A percentile compares a stretch with the other conserved stretches of the same genome.
Conservation (phyloP, 1,284 basidiomycete species). For the Cutaneotrichosporon cavernicola region DNA sequence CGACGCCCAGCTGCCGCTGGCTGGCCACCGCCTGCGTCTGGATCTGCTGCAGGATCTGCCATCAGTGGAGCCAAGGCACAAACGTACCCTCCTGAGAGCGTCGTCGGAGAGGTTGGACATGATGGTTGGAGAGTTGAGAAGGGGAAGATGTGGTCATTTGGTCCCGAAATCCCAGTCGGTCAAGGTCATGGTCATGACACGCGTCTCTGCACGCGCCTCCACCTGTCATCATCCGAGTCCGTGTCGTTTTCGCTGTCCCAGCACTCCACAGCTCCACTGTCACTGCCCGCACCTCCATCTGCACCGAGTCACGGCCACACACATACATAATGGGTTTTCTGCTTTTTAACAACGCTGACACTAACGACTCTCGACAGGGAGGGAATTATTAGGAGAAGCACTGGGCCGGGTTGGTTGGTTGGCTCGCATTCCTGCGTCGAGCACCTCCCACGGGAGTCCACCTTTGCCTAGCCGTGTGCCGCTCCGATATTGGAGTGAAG, state of each 20-base stretch:
- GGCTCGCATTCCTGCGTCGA: background rate
- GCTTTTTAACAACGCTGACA: background rate
- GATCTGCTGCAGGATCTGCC: conserved; percentile 82
- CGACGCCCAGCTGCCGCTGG: conserved; percentile 69
- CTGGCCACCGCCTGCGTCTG: conserved; percentile 79
- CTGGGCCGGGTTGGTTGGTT: background rate
- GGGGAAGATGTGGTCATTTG: background rate
- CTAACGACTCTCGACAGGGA: background rate
- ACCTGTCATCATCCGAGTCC: too few species aligned
- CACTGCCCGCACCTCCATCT: too few species aligned
- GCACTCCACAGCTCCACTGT: background rate
- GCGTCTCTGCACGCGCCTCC: background rate
- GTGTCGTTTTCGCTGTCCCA: background rate
- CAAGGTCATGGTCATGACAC: background rate
- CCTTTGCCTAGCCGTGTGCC: background rate
- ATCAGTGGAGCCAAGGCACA: conserved; percentile 17
- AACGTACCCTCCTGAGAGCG: conserved; percentile 71
- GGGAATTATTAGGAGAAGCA: background rate
- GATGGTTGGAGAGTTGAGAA: conserved; percentile 22
- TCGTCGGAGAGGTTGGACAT: conserved; percentile 81
- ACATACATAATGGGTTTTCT: background rate
- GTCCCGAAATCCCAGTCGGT: background rate
- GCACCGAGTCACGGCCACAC: background rate
- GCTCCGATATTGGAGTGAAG: background rate
- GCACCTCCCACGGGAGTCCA: background rate